A percentile compares a stretch with the other conserved stretches of the same genome.
These are phyloP conservation scores for Byssochlamys sp. DNA, from an alignment of 2,329 filamentous ascomycete genomes.

Conservation along the genomic window DNA sequence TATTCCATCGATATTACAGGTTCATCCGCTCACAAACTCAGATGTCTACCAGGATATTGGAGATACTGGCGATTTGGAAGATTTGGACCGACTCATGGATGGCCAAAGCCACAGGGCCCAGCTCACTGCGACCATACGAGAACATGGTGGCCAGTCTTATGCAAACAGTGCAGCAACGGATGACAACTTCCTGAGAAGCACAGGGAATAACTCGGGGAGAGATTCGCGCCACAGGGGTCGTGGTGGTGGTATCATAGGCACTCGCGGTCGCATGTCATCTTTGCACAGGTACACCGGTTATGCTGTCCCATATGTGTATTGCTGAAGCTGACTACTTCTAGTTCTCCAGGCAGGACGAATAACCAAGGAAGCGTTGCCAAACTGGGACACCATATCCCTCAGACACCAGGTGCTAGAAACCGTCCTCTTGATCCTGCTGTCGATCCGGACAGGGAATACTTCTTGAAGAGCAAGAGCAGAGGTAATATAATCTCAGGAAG, in stretches of 20 bases:
- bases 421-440: constrained; percentile 13
- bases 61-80: constrained; percentile 21
- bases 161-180: neutral
- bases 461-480: neutral
- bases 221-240: constrained; percentile 9
- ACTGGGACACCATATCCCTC: constrained; percentile 1
- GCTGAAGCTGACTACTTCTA: neutral
- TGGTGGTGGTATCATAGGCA: constrained; percentile 18
- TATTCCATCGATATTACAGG: neutral
- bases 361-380: constrained; percentile 4
- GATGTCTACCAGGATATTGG: constrained; percentile 20
- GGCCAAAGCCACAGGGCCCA: constrained; percentile 31
- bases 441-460: constrained; percentile 5
- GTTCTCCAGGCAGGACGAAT: constrained; percentile 1
- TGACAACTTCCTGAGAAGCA: constrained; percentile 1
- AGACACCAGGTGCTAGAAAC: neutral
- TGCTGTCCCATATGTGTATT: neutral
- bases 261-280: constrained; percentile 8
- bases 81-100: constrained; percentile 22
- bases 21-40: constrained; percentile 9
- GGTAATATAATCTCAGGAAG: neutral
- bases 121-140: constrained; percentile 14
- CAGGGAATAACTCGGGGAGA: neutral
- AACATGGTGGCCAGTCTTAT: constrained; percentile 10
- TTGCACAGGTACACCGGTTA: neutral